Evolutionary conservation across 2,329 filamentous ascomycete genomes (phyloP).

Genomic region (Fusarium verticillioides): DNA sequence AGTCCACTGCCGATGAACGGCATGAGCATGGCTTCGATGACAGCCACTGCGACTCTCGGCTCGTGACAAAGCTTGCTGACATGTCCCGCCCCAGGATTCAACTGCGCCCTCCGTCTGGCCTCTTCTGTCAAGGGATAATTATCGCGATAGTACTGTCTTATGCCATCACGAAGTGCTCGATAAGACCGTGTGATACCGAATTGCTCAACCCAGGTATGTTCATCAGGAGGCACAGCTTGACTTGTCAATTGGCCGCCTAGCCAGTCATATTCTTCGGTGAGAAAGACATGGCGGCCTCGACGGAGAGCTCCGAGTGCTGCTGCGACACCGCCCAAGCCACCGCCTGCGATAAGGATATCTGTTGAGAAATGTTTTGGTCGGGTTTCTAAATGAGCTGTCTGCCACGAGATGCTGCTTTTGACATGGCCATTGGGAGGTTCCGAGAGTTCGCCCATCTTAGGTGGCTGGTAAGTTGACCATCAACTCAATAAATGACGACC

Average conservation of each 20-base stretch:
- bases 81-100: slow-evolving; percentile 44
- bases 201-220: slow-evolving; percentile 46
- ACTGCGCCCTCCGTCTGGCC: slow-evolving; percentile 37
- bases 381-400: not conserved
- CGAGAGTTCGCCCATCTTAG: slow-evolving; percentile 20
- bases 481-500: not conserved
- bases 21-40: slow-evolving; percentile 43
- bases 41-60: slow-evolving; percentile 44
- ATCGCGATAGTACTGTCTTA: slow-evolving; percentile 43
- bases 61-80: slow-evolving; percentile 47
- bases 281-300: slow-evolving; percentile 35
- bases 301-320: slow-evolving; percentile 44
- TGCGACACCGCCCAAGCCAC: slow-evolving; percentile 44
- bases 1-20: slow-evolving; percentile 40
- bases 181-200: slow-evolving; percentile 45
- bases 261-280: slow-evolving; percentile 47
- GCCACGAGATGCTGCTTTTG: slow-evolving; percentile 9
- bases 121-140: slow-evolving; percentile 43
- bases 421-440: not conserved
- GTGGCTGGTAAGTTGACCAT: not conserved
- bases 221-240: slow-evolving; percentile 45
- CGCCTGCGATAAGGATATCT: slow-evolving; percentile 41
- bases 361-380: slow-evolving; percentile 25
- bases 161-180: slow-evolving; percentile 37
- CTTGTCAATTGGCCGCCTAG: slow-evolving; percentile 45